Evolutionary conservation across 495 filamentous ascomycete genomes (phyloP), one percentile per base, ranked within the genome.

Genomic region (Talaromyces liani): DNA sequence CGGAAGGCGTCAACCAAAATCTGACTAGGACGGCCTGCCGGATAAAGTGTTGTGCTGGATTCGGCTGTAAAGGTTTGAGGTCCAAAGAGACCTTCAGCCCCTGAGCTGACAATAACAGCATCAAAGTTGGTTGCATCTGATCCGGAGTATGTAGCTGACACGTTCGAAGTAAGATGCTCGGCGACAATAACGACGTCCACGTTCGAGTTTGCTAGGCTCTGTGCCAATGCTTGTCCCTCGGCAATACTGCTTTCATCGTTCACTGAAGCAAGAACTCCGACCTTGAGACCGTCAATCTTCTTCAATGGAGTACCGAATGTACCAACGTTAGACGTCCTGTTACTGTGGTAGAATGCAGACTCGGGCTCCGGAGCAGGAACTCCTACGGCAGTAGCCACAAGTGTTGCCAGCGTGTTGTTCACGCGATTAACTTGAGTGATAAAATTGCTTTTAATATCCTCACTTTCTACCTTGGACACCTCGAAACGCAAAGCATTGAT

Each of bases 401-500:
- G 86, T 12, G 69, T 76, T 5, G 90, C 89, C 0, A 93, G 70
- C 57, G 90, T 87, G 67, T 93, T 82, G 71, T 80, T 83, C 59
- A 92, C 80, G 18, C 78, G 79, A 77, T 92, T 93, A 14, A 93
- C 80, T 64, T 92, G 90, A 22, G 79, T 74, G 24, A 91, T 78
- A 2, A 88, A 84, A 65, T 90, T 90, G 60, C 73, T 59, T 29
- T 71, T 68, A 16, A 92, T 87, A 25, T 76, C 66, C 1, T 66
- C 54, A 57, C 82, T 87, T 62, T 79, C 72, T 49, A 91, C 65
- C 45, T 88, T 82, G 7, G 83, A 80, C 6, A 80, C 75, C 71
- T 93, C 89, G 73, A 92, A 93, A 29, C 90, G 87, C 63, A 91
- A 85, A 1, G 88, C 89, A 73, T 93, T 88, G 73, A 93, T 80